phyloP scores from a whole-genome alignment of 257 asterid genomes.

The Nicotiana paniculata region DNA sequence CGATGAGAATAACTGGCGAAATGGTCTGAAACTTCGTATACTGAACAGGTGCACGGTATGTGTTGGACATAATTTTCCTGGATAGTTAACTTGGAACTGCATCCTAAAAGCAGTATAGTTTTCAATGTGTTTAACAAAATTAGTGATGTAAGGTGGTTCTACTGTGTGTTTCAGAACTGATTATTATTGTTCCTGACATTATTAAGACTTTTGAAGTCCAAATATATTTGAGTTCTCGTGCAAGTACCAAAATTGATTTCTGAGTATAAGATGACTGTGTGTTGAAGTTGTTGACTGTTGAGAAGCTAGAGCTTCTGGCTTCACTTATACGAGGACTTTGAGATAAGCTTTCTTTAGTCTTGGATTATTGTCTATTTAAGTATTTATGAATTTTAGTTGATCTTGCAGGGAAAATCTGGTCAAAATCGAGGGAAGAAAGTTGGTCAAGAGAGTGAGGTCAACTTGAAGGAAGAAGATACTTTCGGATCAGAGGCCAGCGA shows the following conservation, averaged over 20 bases:
- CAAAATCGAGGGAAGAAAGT: slow-evolving; percentile 46
- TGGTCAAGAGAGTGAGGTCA: slow-evolving; percentile 47
- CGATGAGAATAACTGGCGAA: slow-evolving; percentile 81
- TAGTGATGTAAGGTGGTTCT: not conserved
- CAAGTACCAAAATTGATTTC: not conserved
- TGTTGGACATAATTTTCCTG: not conserved
- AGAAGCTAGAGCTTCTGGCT: not conserved
- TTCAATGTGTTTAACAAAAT: not conserved
- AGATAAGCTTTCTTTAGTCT: not conserved
- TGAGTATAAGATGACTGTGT: not conserved
- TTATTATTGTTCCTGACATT: not conserved
- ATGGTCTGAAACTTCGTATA: slow-evolving; percentile 74
- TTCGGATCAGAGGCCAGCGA: slow-evolving; percentile 28
- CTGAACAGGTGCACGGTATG: slow-evolving; percentile 56
- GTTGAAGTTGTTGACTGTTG: not conserved
- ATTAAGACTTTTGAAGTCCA: not conserved
- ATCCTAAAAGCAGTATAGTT: not conserved
- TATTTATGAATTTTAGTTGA: not conserved
- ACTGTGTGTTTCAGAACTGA: not conserved
- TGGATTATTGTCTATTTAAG: not conserved
- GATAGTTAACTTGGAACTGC: not conserved
- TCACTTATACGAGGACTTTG: not conserved
- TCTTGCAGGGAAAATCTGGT: slow-evolving; percentile 42
- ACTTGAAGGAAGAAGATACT: slow-evolving; percentile 46
- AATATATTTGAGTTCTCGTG: not conserved